Percentiles rank a stretch among this genome's conserved stretches.
Conservation (phyloP, 768 basidiomycete genomes). For the Phallus indusiatus region DNA sequence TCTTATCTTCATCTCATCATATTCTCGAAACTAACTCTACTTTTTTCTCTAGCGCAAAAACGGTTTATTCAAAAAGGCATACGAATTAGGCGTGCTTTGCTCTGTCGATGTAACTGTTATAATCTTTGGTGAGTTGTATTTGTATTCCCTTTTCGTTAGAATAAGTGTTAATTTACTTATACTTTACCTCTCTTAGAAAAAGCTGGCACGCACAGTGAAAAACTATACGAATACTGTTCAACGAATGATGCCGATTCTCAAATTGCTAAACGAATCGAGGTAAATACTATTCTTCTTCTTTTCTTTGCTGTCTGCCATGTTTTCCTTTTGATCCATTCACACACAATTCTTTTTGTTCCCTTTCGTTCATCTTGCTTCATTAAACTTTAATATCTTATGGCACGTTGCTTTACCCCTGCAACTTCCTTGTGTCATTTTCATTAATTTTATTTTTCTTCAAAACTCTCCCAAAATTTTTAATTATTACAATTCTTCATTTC, state of each 20-base stretch:
- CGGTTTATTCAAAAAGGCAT: slow-evolving; percentile 85
- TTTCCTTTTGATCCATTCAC: slow-evolving; percentile 1
- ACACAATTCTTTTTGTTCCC: background rate
- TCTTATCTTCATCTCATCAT: slow-evolving; percentile 12
- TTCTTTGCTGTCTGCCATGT: background rate
- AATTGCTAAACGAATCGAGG: slow-evolving; percentile 56
- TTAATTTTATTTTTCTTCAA: background rate
- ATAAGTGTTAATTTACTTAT: slow-evolving; percentile 32
- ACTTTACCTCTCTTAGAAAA: slow-evolving; percentile 50
- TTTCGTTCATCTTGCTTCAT: background rate
- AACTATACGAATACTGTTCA: slow-evolving; percentile 78
- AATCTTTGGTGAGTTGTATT: slow-evolving; percentile 55
- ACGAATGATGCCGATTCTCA: slow-evolving; percentile 54
- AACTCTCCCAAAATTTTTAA: background rate
- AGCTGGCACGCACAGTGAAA: slow-evolving; percentile 60
- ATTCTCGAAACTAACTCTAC: slow-evolving; percentile 11
- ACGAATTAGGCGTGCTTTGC: slow-evolving; percentile 84
- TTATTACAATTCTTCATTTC: too few relatives aligned
- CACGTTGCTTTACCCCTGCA: too few relatives aligned
- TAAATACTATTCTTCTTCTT: slow-evolving; percentile 19
- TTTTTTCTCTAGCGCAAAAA: slow-evolving; percentile 61
- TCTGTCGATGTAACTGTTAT: slow-evolving; percentile 84
- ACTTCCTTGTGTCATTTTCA: background rate
- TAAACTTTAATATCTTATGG: too few relatives aligned
- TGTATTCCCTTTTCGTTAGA: slow-evolving; percentile 8